phyloP scores from a whole-genome alignment of 352 stramenopile genomes.

The Thalassiosira exigua region DNA sequence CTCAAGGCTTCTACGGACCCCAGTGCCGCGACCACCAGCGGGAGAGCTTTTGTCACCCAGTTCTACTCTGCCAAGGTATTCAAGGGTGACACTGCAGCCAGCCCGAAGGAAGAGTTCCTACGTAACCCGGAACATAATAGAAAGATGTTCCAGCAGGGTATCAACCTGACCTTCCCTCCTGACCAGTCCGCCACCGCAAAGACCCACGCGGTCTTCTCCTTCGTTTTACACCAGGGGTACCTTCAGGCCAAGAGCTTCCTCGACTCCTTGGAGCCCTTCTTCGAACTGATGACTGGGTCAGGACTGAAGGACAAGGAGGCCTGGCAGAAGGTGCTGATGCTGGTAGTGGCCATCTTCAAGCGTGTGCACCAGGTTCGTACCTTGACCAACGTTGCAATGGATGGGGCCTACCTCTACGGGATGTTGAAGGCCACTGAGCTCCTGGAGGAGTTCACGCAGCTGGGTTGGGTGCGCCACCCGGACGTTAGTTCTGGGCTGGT shows the following conservation, averaged over 20 bases:
- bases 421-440: constrained; percentile 15
- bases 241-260: not conserved
- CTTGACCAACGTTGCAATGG: too few relatives aligned
- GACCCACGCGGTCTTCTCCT: constrained; percentile 9
- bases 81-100: not conserved
- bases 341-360: too few relatives aligned
- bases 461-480: constrained; percentile 10
- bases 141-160: not conserved
- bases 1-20: not conserved
- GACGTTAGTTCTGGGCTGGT: constrained; percentile 2
- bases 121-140: not conserved
- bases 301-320: not conserved
- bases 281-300: not conserved
- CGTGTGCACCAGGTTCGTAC: too few relatives aligned
- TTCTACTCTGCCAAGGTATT: not conserved
- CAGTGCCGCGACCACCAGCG: not conserved
- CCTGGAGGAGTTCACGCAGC: not conserved
- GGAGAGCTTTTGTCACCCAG: not conserved
- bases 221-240: constrained; percentile 1
- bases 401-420: constrained; percentile 7
- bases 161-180: constrained; percentile 1
- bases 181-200: not conserved
- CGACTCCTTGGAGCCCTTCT: not conserved
- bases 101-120: not conserved
- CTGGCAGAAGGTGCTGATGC: too few relatives aligned